Percentiles rank a stretch among this genome's conserved stretches.
Conservation (phyloP, 176 grass and related monocot species). For the Aegilops bicornis region DNA sequence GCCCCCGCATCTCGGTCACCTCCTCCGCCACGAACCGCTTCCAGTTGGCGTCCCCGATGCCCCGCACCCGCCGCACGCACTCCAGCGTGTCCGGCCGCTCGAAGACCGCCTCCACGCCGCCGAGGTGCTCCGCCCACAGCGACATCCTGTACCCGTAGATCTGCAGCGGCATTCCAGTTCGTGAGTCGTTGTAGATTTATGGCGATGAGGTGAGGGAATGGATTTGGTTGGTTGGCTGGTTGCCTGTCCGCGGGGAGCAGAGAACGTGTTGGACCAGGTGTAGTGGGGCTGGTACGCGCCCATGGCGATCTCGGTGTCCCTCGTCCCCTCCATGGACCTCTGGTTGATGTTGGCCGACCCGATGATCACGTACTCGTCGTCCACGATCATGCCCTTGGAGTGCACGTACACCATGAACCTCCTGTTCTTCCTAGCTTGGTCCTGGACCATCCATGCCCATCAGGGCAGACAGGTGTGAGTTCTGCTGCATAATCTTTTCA, state of each 20-base stretch:
- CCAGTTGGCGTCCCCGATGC: conserved; percentile 72
- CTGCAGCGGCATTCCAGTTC: conserved; percentile 19
- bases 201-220: neutral
- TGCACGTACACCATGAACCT: conserved; percentile 99
- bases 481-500: neutral
- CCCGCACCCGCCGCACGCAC: conserved; percentile 58
- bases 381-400: conserved; percentile 93
- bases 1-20: conserved; percentile 65
- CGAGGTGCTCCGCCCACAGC: conserved; percentile 88
- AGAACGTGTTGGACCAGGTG: conserved; percentile 68
- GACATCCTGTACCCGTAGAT: conserved; percentile 93
- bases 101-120: conserved; percentile 55
- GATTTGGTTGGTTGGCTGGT: neutral
- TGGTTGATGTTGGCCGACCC: conserved; percentile 97
- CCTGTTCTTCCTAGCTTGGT: conserved; percentile 60
- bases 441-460: conserved; percentile 32
- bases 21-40: conserved; percentile 61
- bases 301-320: conserved; percentile 98
- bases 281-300: conserved; percentile 81
- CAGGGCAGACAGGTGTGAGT: neutral
- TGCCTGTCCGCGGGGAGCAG: conserved; percentile 82
- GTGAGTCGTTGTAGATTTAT: neutral
- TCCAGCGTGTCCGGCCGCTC: conserved; percentile 70
- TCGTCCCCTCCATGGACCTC: conserved; percentile 84
- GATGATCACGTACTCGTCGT: conserved; percentile 92